These are phyloP conservation scores for Cladophialophora yegresii DNA, from an alignment of 2,329 filamentous ascomycete species.

Conservation along the genomic window DNA sequence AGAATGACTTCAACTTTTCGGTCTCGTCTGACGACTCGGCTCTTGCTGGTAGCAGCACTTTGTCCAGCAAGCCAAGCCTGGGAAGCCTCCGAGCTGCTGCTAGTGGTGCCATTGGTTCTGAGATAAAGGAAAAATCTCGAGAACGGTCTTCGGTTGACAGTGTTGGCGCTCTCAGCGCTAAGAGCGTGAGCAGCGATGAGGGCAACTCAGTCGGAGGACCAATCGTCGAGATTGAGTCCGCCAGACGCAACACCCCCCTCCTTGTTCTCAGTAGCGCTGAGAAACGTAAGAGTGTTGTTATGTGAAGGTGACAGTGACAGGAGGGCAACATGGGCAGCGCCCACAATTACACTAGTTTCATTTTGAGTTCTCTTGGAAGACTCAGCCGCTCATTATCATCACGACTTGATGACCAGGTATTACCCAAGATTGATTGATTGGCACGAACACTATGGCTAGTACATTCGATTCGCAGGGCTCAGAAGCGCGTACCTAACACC, in stretches of 20 bases:
- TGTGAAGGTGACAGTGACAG: slow-evolving; percentile 19
- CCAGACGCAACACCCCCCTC: slow-evolving; percentile 79
- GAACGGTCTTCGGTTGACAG: slow-evolving; percentile 58
- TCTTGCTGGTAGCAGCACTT: slow-evolving; percentile 71
- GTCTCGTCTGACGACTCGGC: slow-evolving; percentile 73
- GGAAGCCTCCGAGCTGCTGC: slow-evolving; percentile 75
- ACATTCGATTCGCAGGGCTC: slow-evolving; percentile 10
- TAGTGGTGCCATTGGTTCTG: slow-evolving; percentile 83
- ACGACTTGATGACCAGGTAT: slow-evolving; percentile 32
- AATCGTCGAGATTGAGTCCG: slow-evolving; percentile 54
- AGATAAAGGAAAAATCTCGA: slow-evolving; percentile 73
- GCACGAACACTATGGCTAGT: slow-evolving; percentile 23
- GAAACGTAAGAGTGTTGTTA: slow-evolving; percentile 73
- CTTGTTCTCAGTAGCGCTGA: slow-evolving; percentile 85
- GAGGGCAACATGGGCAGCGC: slow-evolving; percentile 29
- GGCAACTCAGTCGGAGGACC: slow-evolving; percentile 59
- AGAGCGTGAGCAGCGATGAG: slow-evolving; percentile 67
- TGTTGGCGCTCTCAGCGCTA: slow-evolving; percentile 54
- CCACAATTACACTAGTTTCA: slow-evolving; percentile 16
- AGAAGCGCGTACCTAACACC: not conserved
- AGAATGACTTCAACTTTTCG: slow-evolving; percentile 69
- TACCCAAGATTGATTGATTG: slow-evolving; percentile 27
- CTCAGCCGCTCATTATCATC: slow-evolving; percentile 34
- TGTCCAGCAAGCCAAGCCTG: slow-evolving; percentile 72
- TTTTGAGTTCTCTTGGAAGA: slow-evolving; percentile 33